These are phyloP conservation scores for Metroxylon sagu DNA, from an alignment of 176 grass and related monocot genomes.

Conservation along the genomic window DNA sequence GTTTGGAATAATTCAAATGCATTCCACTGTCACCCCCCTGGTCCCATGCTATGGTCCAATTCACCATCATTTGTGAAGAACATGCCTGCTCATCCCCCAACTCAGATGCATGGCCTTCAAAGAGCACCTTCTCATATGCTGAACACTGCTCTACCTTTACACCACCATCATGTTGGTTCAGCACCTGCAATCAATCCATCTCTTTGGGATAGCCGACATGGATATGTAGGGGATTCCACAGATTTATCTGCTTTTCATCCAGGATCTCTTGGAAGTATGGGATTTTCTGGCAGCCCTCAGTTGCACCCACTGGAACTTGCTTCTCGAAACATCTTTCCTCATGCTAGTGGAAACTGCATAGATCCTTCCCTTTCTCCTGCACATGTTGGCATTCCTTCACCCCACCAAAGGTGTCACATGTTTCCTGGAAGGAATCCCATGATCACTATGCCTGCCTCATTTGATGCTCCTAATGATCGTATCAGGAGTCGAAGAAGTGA, in stretches of 20 bases:
- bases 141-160: constrained; percentile 41
- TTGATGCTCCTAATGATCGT: constrained; percentile 49
- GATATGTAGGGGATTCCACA: constrained; percentile 38
- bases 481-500: constrained; percentile 72
- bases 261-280: constrained; percentile 61
- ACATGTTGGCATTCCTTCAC: constrained; percentile 48
- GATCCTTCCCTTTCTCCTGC: constrained; percentile 44
- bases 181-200: constrained; percentile 62
- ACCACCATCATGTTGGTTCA: constrained; percentile 71
- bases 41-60: constrained; percentile 51
- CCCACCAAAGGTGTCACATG: constrained; percentile 73
- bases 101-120: constrained; percentile 51
- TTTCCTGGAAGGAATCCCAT: constrained; percentile 74
- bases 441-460: constrained; percentile 41
- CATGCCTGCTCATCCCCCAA: constrained; percentile 32
- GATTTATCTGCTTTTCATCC: constrained; percentile 46
- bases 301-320: constrained; percentile 54
- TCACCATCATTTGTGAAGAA: constrained; percentile 42
- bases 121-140: constrained; percentile 61
- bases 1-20: constrained; percentile 67
- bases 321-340: constrained; percentile 43
- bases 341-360: constrained; percentile 51
- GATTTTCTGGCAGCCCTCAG: constrained; percentile 66
- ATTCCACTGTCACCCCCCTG: constrained; percentile 29
- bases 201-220: constrained; percentile 51